Base-by-base conservation (phyloP, 768 basidiomycete species). In the Boletus fagicola region DNA sequence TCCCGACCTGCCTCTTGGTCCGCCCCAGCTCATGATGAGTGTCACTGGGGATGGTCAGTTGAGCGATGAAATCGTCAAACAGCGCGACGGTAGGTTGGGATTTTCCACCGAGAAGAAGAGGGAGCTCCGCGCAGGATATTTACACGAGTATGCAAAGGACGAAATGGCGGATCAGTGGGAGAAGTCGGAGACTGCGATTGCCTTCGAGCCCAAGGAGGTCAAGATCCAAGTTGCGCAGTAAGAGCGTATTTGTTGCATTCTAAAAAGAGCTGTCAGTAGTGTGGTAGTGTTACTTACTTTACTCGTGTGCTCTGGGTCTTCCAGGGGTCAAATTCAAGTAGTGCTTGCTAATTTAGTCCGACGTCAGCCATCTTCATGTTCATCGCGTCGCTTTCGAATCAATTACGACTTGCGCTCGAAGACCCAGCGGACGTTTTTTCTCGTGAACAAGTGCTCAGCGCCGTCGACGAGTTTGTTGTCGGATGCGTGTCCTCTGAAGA, bases 341-440 rank as follows among this genome's bases (percentile, higher is more conserved):
- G 50, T 30, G 24, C 13, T 51, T 57, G 57, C 54, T 44, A 52
- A 57, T 44, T 63, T 55, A 33, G 54, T 59, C 52, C 22, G 31
- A 33, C 31, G 22, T 22, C 33, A 54, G 51, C 15, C 33, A 44
- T 56, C 49, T 54, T 56, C 60, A 78, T 75, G 69, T 71, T 67
- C 60, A 66, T 73, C 72, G 76, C 64, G 40, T 67, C 77, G 31
- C 67, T 80, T 54, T 71, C 72, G 50, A 79, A 78, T 63, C 82
- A 84, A 58, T 74, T 90, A 47, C 83, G 85, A 60, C 74, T 79
- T 49, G 75, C 81, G 8, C 78, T 90, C 58, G 82, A 83, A 63
- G 76, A 75, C 51, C 72, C 79, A 18, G 70, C 80, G 12, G 83
- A 87, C 54, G 78, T 79, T 24, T 71, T 74, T 20, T 69, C 82